These are phyloP conservation scores for Aspergillus sp. DNA, from an alignment of 2,329 filamentous ascomycete species.

Conservation along the genomic window DNA sequence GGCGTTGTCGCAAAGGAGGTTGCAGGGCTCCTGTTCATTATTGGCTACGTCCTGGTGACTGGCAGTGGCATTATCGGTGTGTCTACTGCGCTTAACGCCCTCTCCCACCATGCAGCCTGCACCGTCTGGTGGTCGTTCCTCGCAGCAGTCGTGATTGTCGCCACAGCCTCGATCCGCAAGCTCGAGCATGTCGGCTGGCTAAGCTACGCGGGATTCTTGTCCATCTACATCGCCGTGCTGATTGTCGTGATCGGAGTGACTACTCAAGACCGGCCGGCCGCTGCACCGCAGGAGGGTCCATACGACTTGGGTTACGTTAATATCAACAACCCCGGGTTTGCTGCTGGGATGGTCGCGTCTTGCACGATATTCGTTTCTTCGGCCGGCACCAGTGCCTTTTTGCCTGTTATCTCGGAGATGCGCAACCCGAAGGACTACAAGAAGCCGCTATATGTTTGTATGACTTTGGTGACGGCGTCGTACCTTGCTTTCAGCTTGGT, in stretches of 20 bases:
- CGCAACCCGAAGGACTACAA: slow-evolving; percentile 57
- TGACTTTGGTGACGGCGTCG: slow-evolving; percentile 56
- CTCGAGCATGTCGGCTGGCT: slow-evolving; percentile 63
- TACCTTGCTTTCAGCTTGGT: slow-evolving; percentile 62
- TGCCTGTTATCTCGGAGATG: slow-evolving; percentile 68
- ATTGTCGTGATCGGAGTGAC: slow-evolving; percentile 62
- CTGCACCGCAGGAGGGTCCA: slow-evolving; percentile 58
- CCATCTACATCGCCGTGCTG: slow-evolving; percentile 58
- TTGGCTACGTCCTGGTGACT: slow-evolving; percentile 58
- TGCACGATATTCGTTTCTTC: slow-evolving; percentile 61
- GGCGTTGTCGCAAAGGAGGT: slow-evolving; percentile 54
- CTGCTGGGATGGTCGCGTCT: slow-evolving; percentile 57
- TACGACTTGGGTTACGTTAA: slow-evolving; percentile 61
- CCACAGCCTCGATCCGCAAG: slow-evolving; percentile 55
- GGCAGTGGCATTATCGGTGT: slow-evolving; percentile 61
- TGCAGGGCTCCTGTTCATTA: slow-evolving; percentile 56
- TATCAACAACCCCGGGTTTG: slow-evolving; percentile 58
- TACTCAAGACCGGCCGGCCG: slow-evolving; percentile 56
- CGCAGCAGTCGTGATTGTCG: slow-evolving; percentile 50
- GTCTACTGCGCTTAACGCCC: slow-evolving; percentile 59
- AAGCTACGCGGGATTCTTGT: slow-evolving; percentile 60
- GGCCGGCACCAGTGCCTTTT: slow-evolving; percentile 60
- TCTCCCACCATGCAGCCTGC: slow-evolving; percentile 59
- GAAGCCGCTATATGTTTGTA: slow-evolving; percentile 60
- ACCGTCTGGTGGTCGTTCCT: slow-evolving; percentile 60